Base-by-base conservation (phyloP, 208 protist species). In the Acanthamoeba triangularis region DNA sequence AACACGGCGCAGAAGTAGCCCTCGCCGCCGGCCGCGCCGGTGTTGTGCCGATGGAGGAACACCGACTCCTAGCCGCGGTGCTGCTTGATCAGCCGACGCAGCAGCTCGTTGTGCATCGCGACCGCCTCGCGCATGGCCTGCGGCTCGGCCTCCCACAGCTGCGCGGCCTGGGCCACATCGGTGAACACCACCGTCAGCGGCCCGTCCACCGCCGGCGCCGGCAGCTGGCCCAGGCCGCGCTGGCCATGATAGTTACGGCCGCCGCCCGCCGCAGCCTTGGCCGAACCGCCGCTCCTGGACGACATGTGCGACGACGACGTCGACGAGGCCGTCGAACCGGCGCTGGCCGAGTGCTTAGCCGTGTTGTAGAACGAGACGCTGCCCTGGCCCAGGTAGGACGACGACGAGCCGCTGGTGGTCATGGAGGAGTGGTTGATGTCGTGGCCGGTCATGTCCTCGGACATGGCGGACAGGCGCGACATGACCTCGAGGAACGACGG, bases 11-110 rank as follows among this genome's bases (percentile, higher is more conserved):
- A 88, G 94, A 96, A 96, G 78, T 82, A 85, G 65, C 94, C 49
- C 94, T 82, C 65, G 47, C 94, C 78, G 52, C 47, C 78, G n/a
- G 78, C 78, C 7, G 14, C 78, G 52, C 47, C 78, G 10, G 35
- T 6, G 3, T 67, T 28, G 44, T 33, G 20, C 35, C 37, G 59
- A 54, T 95, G 90, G 74, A 96, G 80, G 63, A 93, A 93, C 23
- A 93, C 88, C 10, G 88, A 76, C 94, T 96, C 94, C 52, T 96
- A 96, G 78, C 94, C 94, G 85, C 44, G 61, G 78, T 87, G 61
- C 56, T 92, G 28, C 59, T 52, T 49, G 16, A 96, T 63, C 49
- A 74, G 47, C 28, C 63, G 54, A 14, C 94, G 54, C 54, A 94
- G 56, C 37, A 96, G 87, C 8, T 67, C 59, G 85, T 96, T 94